phyloP scores from a whole-genome alignment of 495 filamentous ascomycete genomes.

The Xylaria curta region DNA sequence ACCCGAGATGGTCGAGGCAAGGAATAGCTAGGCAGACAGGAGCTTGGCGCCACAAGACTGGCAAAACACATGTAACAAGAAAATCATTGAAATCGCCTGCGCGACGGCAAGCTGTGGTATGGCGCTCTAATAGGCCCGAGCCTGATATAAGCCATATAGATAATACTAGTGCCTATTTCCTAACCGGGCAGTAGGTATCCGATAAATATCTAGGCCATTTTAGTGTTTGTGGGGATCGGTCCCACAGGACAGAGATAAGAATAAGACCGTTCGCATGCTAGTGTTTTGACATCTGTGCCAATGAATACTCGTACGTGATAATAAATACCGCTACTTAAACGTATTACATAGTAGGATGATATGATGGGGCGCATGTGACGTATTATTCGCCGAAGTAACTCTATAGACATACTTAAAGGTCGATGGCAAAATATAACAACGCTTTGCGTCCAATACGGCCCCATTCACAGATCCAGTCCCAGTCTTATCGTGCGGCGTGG shows the following conservation, averaged over 20 bases:
- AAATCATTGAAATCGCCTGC: neutral
- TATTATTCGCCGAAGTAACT: neutral
- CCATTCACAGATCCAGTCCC: neutral
- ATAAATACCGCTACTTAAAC: slow-evolving; percentile 2
- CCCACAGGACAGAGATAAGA: slow-evolving; percentile 15
- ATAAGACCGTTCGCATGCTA: slow-evolving; percentile 9
- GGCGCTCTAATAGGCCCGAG: slow-evolving; percentile 13
- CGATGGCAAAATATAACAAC: neutral
- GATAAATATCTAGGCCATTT: neutral
- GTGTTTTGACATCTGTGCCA: neutral
- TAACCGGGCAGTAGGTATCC: slow-evolving; percentile 7
- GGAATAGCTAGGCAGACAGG: neutral
- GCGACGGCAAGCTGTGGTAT: slow-evolving; percentile 8
- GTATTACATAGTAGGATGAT: neutral
- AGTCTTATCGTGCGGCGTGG: neutral
- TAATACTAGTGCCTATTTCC: slow-evolving; percentile 12
- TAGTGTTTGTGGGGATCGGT: slow-evolving; percentile 20
- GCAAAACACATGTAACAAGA: neutral
- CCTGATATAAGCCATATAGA: slow-evolving; percentile 1
- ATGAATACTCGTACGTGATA: neutral
- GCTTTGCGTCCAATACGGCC: neutral
- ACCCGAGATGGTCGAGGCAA: neutral
- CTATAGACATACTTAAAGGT: neutral
- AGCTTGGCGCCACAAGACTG: neutral
- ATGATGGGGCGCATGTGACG: neutral